Conservation (phyloP, 2,329 filamentous ascomycete species). For the Pseudogymnoascus sp. region DNA sequence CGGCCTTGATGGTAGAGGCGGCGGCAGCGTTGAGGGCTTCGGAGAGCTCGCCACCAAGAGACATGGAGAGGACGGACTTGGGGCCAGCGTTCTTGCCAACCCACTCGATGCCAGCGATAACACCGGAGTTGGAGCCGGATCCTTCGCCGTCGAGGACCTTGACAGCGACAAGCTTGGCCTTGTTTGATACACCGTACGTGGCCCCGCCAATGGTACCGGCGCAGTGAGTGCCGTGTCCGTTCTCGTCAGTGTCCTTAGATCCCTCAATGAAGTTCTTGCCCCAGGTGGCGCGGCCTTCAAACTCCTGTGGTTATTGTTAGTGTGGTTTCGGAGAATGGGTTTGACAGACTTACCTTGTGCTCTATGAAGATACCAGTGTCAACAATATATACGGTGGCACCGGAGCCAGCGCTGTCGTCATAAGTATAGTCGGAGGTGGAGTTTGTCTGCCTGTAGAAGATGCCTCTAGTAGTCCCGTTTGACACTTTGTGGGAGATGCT, state of each 20-base stretch:
- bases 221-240: constrained; percentile 35
- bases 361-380: constrained; percentile 30
- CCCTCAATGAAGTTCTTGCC: constrained; percentile 29
- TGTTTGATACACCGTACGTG: constrained; percentile 36
- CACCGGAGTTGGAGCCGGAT: constrained; percentile 29
- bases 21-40: constrained; percentile 44
- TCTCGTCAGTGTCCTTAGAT: constrained; percentile 25
- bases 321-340: background rate
- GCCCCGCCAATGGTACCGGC: constrained; percentile 31
- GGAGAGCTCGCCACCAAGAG: constrained; percentile 41
- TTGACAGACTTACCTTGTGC: background rate
- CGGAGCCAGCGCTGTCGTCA: constrained; percentile 25
- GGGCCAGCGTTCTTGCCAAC: constrained; percentile 26
- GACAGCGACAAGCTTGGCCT: constrained; percentile 32
- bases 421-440: constrained; percentile 27
- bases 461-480: too few relatives aligned
- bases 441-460: background rate
- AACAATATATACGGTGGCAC: constrained; percentile 31
- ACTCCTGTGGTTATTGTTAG: constrained; percentile 21
- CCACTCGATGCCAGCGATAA: constrained; percentile 34
- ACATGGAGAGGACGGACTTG: constrained; percentile 48
- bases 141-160: constrained; percentile 31
- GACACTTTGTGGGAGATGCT: constrained; percentile 26
- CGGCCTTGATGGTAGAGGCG: constrained; percentile 36
- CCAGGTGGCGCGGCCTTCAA: constrained; percentile 29